Percentiles rank a stretch among this genome's conserved stretches.
Conservation (phyloP, 768 basidiomycete species). For the Sarcodon sp. region DNA sequence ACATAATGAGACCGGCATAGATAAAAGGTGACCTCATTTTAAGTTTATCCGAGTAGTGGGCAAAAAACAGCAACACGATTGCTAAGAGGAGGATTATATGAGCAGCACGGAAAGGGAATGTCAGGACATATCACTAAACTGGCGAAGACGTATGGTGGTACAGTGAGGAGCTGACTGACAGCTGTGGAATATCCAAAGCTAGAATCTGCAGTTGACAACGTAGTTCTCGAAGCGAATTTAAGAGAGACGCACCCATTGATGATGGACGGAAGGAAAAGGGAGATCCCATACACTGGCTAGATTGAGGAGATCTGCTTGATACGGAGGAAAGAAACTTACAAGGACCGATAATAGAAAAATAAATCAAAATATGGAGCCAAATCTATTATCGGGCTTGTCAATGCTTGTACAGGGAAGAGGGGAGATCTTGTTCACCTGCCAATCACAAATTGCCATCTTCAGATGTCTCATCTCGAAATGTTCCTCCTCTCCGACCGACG, state of each 20-base stretch:
- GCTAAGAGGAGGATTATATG: slow-evolving; percentile 21
- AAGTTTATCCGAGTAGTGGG: slow-evolving; percentile 44
- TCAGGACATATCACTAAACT: slow-evolving; percentile 19
- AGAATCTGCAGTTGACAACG: not conserved
- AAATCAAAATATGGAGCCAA: slow-evolving; percentile 43
- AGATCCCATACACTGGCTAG: slow-evolving; percentile 49
- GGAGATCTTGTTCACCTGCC: slow-evolving; percentile 17
- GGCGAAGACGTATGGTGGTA: slow-evolving; percentile 54
- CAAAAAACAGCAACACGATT: slow-evolving; percentile 35
- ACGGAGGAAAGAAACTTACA: slow-evolving; percentile 25
- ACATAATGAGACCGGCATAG: slow-evolving; percentile 32
- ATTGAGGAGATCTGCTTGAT: slow-evolving; percentile 14
- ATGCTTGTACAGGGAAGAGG: slow-evolving; percentile 40
- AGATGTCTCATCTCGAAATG: slow-evolving; percentile 20
- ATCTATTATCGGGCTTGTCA: slow-evolving; percentile 40
- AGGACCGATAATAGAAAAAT: slow-evolving; percentile 43
- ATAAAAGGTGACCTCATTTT: slow-evolving; percentile 48
- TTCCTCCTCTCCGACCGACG: slow-evolving; percentile 49
- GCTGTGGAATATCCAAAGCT: slow-evolving; percentile 29
- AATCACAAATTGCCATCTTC: slow-evolving; percentile 23
- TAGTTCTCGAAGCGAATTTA: too few species aligned
- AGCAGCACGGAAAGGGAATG: not conserved
- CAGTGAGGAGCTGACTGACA: slow-evolving; percentile 45
- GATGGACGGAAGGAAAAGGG: slow-evolving; percentile 45
- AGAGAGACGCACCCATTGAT: not conserved